A percentile compares a stretch with the other conserved stretches of the same genome.
These are phyloP conservation scores for Ophiostoma tasmaniense DNA, from an alignment of 2,329 filamentous ascomycete genomes.

Conservation along the genomic window DNA sequence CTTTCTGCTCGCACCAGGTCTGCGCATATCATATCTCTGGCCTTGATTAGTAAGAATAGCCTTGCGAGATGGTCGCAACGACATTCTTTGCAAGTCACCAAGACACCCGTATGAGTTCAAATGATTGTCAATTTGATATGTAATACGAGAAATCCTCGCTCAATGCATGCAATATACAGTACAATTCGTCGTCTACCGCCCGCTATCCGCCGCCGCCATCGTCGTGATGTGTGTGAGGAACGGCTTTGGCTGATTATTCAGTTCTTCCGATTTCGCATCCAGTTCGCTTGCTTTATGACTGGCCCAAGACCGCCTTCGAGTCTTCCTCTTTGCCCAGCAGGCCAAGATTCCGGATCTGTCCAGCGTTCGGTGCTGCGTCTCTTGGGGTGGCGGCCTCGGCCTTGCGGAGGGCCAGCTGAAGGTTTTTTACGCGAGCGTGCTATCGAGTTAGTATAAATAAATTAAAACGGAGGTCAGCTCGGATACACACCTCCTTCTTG, in stretches of 20 bases:
- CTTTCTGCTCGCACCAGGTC: background rate
- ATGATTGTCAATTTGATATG: constrained; percentile 9
- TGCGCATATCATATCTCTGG: background rate
- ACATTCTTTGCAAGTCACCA: background rate
- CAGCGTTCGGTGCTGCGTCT: constrained; percentile 73
- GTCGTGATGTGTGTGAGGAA: background rate
- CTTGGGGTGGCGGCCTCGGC: constrained; percentile 64
- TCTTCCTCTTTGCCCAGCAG: constrained; percentile 78
- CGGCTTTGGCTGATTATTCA: background rate
- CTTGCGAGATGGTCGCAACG: background rate
- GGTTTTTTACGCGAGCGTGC: constrained; percentile 67
- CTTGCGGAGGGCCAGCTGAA: constrained; percentile 81
- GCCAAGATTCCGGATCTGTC: constrained; percentile 80
- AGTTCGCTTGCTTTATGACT: constrained; percentile 11
- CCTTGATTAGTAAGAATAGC: background rate
- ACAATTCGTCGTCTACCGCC: background rate
- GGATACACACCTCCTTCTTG: constrained; percentile 76
- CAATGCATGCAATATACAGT: constrained; percentile 13
- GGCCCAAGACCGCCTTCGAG: constrained; percentile 49
- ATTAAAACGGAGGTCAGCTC: background rate
- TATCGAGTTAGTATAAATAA: constrained; percentile 29
- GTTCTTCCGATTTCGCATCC: background rate
- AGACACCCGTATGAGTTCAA: background rate
- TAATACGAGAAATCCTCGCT: constrained; percentile 1
- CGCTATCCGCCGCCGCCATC: background rate